Percentiles rank a stretch among this genome's conserved stretches.
These are phyloP conservation scores for Termitomyces sp. DNA, from an alignment of 768 basidiomycete species.

Conservation along the genomic window DNA sequence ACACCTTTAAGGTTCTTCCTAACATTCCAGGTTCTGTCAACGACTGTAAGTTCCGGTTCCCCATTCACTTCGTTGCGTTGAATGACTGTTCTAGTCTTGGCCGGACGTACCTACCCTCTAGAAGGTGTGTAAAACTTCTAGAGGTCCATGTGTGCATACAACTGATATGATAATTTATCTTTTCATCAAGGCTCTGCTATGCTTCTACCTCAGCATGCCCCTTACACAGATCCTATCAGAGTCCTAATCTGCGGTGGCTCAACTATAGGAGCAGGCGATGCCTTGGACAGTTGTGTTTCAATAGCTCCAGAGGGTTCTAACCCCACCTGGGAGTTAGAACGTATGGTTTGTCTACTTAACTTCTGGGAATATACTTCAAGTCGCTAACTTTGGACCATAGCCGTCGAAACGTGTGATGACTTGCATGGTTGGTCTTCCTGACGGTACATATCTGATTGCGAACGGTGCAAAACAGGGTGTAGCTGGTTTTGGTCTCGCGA, in stretches of 20 bases:
- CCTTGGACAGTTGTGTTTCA: slow-evolving; percentile 66
- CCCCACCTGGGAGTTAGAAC: slow-evolving; percentile 66
- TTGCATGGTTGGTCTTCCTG: slow-evolving; percentile 66
- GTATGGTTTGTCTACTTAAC: slow-evolving; percentile 53
- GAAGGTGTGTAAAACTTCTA: slow-evolving; percentile 33
- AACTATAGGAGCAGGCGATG: slow-evolving; percentile 44
- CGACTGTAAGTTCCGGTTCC: slow-evolving; percentile 35
- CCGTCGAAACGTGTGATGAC: slow-evolving; percentile 73
- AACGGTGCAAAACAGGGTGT: slow-evolving; percentile 70
- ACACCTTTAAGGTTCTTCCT: slow-evolving; percentile 54
- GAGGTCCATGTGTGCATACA: neutral
- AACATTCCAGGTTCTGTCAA: slow-evolving; percentile 74
- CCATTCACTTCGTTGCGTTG: neutral
- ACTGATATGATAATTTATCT: neutral
- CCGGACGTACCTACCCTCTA: slow-evolving; percentile 73
- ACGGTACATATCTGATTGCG: slow-evolving; percentile 72
- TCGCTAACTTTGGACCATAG: slow-evolving; percentile 25
- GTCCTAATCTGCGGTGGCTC: slow-evolving; percentile 77
- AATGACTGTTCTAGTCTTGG: slow-evolving; percentile 36
- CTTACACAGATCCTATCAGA: slow-evolving; percentile 69
- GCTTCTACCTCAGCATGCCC: slow-evolving; percentile 63
- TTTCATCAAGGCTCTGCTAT: slow-evolving; percentile 42
- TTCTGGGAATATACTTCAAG: neutral
- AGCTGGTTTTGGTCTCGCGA: slow-evolving; percentile 70
- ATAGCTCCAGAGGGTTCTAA: slow-evolving; percentile 61